Conservation (phyloP, 768 basidiomycete genomes). For the Rossbeevera mucosa region DNA sequence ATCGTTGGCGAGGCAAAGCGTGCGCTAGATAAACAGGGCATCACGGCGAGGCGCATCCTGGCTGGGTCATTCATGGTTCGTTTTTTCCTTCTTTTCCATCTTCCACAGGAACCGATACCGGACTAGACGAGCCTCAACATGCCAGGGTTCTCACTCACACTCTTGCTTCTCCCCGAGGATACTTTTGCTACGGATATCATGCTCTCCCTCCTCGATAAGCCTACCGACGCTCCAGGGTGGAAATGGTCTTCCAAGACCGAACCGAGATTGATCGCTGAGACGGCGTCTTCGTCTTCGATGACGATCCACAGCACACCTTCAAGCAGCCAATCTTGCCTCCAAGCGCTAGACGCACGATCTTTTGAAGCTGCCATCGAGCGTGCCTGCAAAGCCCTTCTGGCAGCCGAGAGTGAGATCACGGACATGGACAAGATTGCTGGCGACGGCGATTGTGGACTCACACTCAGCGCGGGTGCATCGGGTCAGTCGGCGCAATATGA, state of each 20-base stretch:
- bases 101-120: neutral
- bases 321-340: slow-evolving; percentile 18
- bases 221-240: slow-evolving; percentile 76
- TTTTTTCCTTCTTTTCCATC: neutral
- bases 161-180: slow-evolving; percentile 64
- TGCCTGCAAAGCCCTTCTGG: slow-evolving; percentile 63
- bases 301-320: slow-evolving; percentile 8
- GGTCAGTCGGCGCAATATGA: slow-evolving; percentile 36
- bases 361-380: slow-evolving; percentile 54
- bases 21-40: slow-evolving; percentile 51
- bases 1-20: slow-evolving; percentile 59
- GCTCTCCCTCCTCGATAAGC: slow-evolving; percentile 67
- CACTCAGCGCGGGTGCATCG: slow-evolving; percentile 69
- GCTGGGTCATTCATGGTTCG: slow-evolving; percentile 84
- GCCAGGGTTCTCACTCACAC: slow-evolving; percentile 86
- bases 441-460: slow-evolving; percentile 77
- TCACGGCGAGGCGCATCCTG: slow-evolving; percentile 59
- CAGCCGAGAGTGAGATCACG: slow-evolving; percentile 86
- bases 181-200: slow-evolving; percentile 40
- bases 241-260: slow-evolving; percentile 58
- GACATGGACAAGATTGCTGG: slow-evolving; percentile 88
- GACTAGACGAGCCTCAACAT: slow-evolving; percentile 82
- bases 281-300: neutral
- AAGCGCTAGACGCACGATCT: slow-evolving; percentile 39
- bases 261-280: slow-evolving; percentile 31